phyloP scores from a whole-genome alignment of 2,329 filamentous ascomycete species.

The Exophiala sideris region DNA sequence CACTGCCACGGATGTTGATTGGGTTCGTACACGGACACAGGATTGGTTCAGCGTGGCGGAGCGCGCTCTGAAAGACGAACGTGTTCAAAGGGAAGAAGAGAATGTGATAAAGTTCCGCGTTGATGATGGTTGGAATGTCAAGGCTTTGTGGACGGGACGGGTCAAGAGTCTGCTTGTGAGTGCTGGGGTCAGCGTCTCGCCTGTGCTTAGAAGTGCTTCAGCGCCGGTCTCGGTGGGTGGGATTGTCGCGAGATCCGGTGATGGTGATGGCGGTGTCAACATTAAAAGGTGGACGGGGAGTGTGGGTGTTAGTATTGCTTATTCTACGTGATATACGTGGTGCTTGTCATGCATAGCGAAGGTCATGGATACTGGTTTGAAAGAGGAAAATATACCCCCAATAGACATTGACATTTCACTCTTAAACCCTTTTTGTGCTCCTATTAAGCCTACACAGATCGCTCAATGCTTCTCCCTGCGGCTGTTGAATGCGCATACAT shows the following conservation, averaged over 20 bases:
- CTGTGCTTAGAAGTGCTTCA: constrained; percentile 21
- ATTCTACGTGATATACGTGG: constrained; percentile 22
- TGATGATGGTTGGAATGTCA: constrained; percentile 82
- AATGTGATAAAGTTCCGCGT: constrained; percentile 87
- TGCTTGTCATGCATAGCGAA: constrained; percentile 1
- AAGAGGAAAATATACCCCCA: neutral
- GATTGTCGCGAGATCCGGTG: constrained; percentile 1
- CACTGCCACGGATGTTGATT: constrained; percentile 44
- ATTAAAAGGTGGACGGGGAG: constrained; percentile 27
- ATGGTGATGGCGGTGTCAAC: neutral
- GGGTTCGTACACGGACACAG: constrained; percentile 43
- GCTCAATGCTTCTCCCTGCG: too few species aligned
- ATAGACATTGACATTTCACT: neutral
- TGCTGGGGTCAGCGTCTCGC: constrained; percentile 79
- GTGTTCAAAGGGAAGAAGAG: constrained; percentile 66
- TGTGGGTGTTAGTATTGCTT: constrained; percentile 27
- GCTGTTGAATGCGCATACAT: too few species aligned
- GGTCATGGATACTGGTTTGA: neutral
- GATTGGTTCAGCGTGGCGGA: constrained; percentile 32
- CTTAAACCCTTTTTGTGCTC: too few species aligned
- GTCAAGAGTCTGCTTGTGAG: constrained; percentile 92
- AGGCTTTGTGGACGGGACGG: constrained; percentile 86
- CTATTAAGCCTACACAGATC: too few species aligned
- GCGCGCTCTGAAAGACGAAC: constrained; percentile 42
- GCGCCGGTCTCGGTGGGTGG: neutral